Evolutionary conservation across 352 stramenopile species (phyloP).

Genomic region (Phytophthora hibernalis): DNA sequence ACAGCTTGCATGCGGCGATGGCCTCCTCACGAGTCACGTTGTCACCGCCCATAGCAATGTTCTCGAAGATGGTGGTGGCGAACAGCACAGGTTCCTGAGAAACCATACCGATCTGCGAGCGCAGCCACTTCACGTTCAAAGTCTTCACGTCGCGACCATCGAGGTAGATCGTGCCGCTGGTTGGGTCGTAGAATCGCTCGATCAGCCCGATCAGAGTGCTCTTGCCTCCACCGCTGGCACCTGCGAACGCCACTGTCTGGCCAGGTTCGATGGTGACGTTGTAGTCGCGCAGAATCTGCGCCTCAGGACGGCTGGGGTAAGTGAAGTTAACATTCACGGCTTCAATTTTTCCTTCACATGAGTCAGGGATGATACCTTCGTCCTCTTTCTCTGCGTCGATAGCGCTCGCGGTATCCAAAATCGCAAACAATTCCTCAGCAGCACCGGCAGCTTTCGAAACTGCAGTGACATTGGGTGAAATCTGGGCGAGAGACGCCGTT

Average conservation of each 20-base stretch:
- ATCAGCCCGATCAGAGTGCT: constrained; percentile 81
- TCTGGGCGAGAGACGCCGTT: constrained; percentile 42
- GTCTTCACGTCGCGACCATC: constrained; percentile 70
- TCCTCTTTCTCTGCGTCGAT: constrained; percentile 55
- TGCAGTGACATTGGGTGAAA: constrained; percentile 52
- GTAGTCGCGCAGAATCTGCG: constrained; percentile 77
- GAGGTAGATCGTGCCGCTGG: constrained; percentile 64
- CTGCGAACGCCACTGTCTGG: constrained; percentile 87
- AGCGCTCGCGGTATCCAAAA: constrained; percentile 51
- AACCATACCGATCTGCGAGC: constrained; percentile 63
- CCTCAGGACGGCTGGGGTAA: constrained; percentile 68
- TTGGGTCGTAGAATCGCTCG: constrained; percentile 81
- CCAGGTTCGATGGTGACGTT: constrained; percentile 73
- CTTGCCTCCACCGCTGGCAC: constrained; percentile 87
- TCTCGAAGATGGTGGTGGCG: constrained; percentile 82
- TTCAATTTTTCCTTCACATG: constrained; percentile 50
- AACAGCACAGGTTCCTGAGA: constrained; percentile 88
- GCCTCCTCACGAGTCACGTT: constrained; percentile 66
- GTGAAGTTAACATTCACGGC: constrained; percentile 71
- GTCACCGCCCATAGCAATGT: constrained; percentile 77
- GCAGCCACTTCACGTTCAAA: too few relatives aligned
- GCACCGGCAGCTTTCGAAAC: constrained; percentile 46
- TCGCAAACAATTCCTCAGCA: constrained; percentile 47
- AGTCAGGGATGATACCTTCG: constrained; percentile 35
- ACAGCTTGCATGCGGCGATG: constrained; percentile 74